Percentiles rank a stretch among this genome's conserved stretches.
phyloP scores from a whole-genome alignment of 257 asterid species.

The Solanum piurae region DNA sequence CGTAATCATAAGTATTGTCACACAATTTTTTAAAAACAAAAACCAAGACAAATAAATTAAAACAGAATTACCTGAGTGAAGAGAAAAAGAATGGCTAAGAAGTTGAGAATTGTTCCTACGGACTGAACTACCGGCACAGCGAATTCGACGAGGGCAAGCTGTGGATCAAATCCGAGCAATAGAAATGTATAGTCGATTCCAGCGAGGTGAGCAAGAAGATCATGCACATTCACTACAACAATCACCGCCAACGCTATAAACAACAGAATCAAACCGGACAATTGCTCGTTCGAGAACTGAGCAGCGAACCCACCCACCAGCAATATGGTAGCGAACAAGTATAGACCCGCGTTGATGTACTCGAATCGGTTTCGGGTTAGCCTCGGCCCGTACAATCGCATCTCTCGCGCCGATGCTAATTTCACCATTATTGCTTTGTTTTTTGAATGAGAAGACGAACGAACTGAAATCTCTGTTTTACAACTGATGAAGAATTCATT shows the following conservation, averaged over 20 bases:
- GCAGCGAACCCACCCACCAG: conserved; percentile 58
- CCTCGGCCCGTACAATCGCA: conserved; percentile 69
- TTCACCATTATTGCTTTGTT: conserved; percentile 56
- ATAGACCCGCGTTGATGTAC: conserved; percentile 82
- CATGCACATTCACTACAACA: conserved; percentile 53
- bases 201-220: conserved; percentile 76
- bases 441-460: not conserved
- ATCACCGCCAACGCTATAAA: conserved; percentile 35
- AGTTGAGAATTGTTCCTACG: conserved; percentile 25
- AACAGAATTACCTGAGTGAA: conserved; percentile 42
- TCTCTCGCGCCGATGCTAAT: conserved; percentile 76
- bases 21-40: too few species aligned
- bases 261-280: conserved; percentile 59
- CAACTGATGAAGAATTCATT: not conserved
- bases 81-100: conserved; percentile 57
- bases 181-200: conserved; percentile 49
- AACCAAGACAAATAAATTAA: not conserved
- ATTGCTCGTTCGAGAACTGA: conserved; percentile 47
- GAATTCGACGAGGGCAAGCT: conserved; percentile 64
- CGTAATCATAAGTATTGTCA: not conserved
- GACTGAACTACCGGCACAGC: conserved; percentile 52
- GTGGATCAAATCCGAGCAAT: conserved; percentile 46
- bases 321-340: conserved; percentile 57
- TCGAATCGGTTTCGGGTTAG: conserved; percentile 46
- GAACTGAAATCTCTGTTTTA: not conserved